These are phyloP conservation scores for Rhizopogon vesiculosus DNA, from an alignment of 768 basidiomycete species.

Conservation along the genomic window DNA sequence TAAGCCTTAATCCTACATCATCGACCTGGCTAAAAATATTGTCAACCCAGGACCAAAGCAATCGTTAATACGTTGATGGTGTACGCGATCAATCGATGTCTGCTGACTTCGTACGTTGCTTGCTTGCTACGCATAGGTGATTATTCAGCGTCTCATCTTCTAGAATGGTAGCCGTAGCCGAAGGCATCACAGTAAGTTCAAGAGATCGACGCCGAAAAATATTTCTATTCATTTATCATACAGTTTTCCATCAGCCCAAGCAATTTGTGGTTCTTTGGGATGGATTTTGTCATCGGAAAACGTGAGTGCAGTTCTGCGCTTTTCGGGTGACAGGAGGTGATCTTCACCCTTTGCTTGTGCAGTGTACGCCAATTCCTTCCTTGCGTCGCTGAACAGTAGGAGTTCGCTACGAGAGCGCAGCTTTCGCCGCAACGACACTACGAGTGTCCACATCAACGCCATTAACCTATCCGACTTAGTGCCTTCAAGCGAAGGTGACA, in stretches of 20 bases:
- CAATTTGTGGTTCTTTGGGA: constrained; percentile 42
- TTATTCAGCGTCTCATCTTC: background rate
- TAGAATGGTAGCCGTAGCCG: constrained; percentile 16
- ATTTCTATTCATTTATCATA: background rate
- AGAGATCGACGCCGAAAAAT: background rate
- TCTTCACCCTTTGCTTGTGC: background rate
- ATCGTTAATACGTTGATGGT: constrained; percentile 39
- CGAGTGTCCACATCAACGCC: constrained; percentile 3
- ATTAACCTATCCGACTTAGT: background rate
- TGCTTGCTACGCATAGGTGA: background rate
- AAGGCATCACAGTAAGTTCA: constrained; percentile 15
- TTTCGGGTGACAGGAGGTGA: background rate
- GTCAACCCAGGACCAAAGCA: constrained; percentile 33
- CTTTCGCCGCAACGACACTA: background rate
- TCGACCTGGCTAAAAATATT: background rate
- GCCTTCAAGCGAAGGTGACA: background rate
- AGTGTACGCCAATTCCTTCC: constrained; percentile 46
- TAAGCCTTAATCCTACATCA: constrained; percentile 7
- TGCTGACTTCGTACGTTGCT: constrained; percentile 40
- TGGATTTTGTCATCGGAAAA: constrained; percentile 48
- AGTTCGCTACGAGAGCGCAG: constrained; percentile 23
- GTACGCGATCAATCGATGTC: constrained; percentile 46
- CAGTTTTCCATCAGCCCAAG: constrained; percentile 38
- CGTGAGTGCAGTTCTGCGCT: constrained; percentile 20
- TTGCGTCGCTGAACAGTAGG: constrained; percentile 41